Percentiles rank a stretch among this genome's conserved stretches.
Conservation (phyloP, 345 rosid species). For the Garcia nutans region DNA sequence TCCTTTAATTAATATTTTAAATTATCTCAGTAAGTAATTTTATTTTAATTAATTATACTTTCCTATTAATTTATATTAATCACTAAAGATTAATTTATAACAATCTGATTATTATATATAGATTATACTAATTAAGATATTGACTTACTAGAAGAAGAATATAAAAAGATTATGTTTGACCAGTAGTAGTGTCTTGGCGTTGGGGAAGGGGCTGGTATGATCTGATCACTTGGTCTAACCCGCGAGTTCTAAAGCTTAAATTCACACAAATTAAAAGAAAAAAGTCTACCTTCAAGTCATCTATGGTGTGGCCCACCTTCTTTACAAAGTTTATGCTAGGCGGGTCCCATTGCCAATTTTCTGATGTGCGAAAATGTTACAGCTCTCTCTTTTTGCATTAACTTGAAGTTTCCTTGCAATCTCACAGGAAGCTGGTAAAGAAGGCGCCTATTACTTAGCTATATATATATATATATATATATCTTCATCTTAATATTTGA, state of each 20-base stretch:
- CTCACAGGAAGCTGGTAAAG: conserved; percentile 34
- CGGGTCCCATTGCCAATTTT: too few relatives aligned
- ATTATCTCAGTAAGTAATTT: too few relatives aligned
- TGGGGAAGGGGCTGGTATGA: neutral
- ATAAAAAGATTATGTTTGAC: too few relatives aligned
- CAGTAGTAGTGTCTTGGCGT: neutral
- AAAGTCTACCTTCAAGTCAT: conserved; percentile 11
- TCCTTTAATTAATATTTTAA: too few relatives aligned
- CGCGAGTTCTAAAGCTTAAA: neutral
- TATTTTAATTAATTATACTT: too few relatives aligned
- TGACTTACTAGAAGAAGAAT: too few relatives aligned
- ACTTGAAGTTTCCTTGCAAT: conserved; percentile 41
- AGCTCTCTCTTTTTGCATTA: conserved; percentile 16
- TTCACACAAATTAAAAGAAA: neutral
- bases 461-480: too few relatives aligned
- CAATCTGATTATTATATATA: too few relatives aligned
- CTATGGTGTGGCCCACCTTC: neutral
- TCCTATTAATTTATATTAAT: too few relatives aligned
- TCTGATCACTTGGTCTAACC: neutral
- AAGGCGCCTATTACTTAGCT: conserved; percentile 20
- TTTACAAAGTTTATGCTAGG: neutral
- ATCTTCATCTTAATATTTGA: too few relatives aligned
- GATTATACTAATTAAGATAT: too few relatives aligned
- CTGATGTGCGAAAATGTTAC: neutral
- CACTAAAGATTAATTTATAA: too few relatives aligned